Conservation (phyloP, 441 rosid species). For the Pelargonium citronellum region DNA sequence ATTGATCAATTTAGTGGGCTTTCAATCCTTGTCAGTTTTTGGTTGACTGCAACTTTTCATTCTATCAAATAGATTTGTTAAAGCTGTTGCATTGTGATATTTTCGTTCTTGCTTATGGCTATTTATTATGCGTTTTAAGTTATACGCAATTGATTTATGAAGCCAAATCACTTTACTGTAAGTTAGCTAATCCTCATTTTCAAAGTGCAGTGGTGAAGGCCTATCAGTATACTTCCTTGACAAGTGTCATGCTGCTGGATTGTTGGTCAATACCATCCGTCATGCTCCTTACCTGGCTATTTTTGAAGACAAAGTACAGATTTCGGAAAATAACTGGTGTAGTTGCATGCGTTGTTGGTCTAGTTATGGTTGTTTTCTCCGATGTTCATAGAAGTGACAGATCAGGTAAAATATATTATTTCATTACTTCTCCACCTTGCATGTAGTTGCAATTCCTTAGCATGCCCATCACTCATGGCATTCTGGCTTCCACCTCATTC, state of each 20-base stretch:
- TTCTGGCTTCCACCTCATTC: not conserved
- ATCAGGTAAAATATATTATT: slow-evolving; percentile 44
- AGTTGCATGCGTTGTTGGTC: slow-evolving; percentile 67
- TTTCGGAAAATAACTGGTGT: slow-evolving; percentile 71
- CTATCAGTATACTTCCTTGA: slow-evolving; percentile 76
- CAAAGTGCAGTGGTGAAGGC: slow-evolving; percentile 76
- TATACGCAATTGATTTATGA: not conserved
- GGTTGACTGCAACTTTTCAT: too few species aligned
- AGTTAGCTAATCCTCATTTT: slow-evolving; percentile 14
- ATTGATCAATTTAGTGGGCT: too few species aligned
- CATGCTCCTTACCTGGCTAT: slow-evolving; percentile 71
- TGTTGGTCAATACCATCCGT: slow-evolving; percentile 92
- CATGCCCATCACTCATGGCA: not conserved
- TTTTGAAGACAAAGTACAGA: slow-evolving; percentile 72
- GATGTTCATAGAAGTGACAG: slow-evolving; percentile 79
- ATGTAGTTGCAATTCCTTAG: not conserved
- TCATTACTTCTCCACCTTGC: not conserved
- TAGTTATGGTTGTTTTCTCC: slow-evolving; percentile 71
- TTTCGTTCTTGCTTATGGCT: not conserved
- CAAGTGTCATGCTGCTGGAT: slow-evolving; percentile 90
- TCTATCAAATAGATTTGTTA: too few species aligned
- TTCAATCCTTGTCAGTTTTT: too few species aligned
- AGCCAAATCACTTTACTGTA: slow-evolving; percentile 7
- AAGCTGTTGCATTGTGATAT: not conserved
- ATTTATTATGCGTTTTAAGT: not conserved